Base-by-base conservation (phyloP, 148 eudicot genomes). In the Diospyros kaki region DNA sequence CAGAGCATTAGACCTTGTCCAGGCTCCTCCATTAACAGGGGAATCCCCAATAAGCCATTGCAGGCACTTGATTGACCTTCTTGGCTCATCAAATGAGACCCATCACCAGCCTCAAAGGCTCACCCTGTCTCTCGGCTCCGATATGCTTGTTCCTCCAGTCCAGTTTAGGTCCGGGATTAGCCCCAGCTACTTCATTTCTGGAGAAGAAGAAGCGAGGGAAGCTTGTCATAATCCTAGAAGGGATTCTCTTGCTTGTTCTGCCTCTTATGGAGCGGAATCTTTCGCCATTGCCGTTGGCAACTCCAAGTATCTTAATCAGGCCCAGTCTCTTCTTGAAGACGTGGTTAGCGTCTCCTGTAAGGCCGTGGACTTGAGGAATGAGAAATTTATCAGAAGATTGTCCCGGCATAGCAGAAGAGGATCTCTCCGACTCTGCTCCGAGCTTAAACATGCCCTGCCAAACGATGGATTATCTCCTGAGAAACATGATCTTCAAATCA, bases 301-400 rank as follows among this genome's bases (percentile, higher is more conserved):
- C 73, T 93, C 98, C 4, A 83, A 79, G 43, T 93, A 86, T 64
- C 68, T 96, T 74, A 86, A 87, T 73, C 90, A 98, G 38, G 84
- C 97, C 66, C 98, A 96, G 77, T 74, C 87, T 15, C 75, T 91
- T 68, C 93, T 96, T 48, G 89, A 88, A 69, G 98, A 96, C 77
- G 75, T 79, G 28, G 84, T 91, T 48, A 77, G 75, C 72, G 77
- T 91, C 40, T 93, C 87, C 55, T 84, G 90, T 60, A 80, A 82
- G 54, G 78, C 76, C 4, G 69, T 89, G 18, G 89, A 87, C 5
- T 58, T 76, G 9, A 79, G 78, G 18, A 84, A 89, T 39, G 85
- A 85, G 68, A 89, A 80, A 8, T 83, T 58, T 68, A 44, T 78
- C 42, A 76, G 79, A 80, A 88, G 76, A 66, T 48, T 96, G 76